phyloP scores from a whole-genome alignment of 345 rosid genomes.

The Boechera retrofracta region DNA sequence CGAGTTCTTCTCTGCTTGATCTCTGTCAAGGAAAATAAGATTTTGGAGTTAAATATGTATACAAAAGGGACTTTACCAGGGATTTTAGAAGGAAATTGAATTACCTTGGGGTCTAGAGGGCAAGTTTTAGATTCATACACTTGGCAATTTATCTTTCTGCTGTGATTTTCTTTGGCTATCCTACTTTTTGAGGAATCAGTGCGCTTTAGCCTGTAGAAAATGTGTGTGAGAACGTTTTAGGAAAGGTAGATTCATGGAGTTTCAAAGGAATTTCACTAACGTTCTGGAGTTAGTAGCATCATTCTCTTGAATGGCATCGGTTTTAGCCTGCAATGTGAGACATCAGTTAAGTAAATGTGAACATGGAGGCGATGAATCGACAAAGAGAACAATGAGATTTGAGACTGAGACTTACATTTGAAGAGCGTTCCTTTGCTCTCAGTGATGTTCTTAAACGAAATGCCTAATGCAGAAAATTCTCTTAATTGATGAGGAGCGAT shows the following conservation, averaged over 20 bases:
- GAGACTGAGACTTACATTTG: conserved; percentile 34
- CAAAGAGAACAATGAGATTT: conserved; percentile 2
- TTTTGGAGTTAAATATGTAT: not conserved
- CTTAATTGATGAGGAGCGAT: not conserved
- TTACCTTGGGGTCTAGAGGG: conserved; percentile 26
- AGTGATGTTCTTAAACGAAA: conserved; percentile 36
- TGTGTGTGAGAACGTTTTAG: conserved; percentile 11
- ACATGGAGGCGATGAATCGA: not conserved
- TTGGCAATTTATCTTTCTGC: conserved; percentile 27
- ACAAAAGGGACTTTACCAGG: not conserved
- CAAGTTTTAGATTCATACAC: conserved; percentile 25
- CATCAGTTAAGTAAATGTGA: not conserved
- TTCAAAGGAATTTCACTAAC: conserved; percentile 35
- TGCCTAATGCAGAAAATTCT: conserved; percentile 22
- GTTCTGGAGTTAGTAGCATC: conserved; percentile 27
- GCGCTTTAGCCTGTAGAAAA: conserved; percentile 28
- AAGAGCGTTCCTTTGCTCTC: conserved; percentile 39
- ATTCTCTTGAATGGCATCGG: conserved; percentile 4
- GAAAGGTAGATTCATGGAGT: conserved; percentile 1
- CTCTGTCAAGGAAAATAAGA: conserved; percentile 23
- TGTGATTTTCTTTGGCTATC: conserved; percentile 27
- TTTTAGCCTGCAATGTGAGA: conserved; percentile 36
- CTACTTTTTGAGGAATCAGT: conserved; percentile 25
- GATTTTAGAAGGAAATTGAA: not conserved
- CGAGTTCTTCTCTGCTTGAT: conserved; percentile 30